Evolutionary conservation across 148 eudicot species (phyloP).

Genomic region (Rhododendron ferrugineum): DNA sequence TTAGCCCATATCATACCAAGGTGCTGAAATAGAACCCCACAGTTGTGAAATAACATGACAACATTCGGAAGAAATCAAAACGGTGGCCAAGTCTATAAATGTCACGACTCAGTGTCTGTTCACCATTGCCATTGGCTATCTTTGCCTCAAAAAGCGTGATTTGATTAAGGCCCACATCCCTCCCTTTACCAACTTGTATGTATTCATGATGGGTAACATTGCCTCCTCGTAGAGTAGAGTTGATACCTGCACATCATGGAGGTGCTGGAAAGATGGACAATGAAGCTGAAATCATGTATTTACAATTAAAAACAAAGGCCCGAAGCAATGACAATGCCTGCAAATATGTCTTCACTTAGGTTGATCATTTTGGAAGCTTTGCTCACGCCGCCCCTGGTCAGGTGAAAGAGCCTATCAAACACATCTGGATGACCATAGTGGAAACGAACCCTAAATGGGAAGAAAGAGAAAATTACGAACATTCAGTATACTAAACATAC

Average conservation of each 20-base stretch:
- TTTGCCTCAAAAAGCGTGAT: slow-evolving; percentile 68
- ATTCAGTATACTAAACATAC: background rate
- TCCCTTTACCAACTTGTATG: slow-evolving; percentile 76
- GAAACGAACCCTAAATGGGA: slow-evolving; percentile 50
- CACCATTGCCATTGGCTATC: slow-evolving; percentile 70
- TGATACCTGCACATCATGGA: slow-evolving; percentile 37
- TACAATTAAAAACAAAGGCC: background rate
- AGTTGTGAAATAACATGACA: slow-evolving; percentile 61
- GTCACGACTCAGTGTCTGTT: slow-evolving; percentile 67
- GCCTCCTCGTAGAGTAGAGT: slow-evolving; percentile 73
- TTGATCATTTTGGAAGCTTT: slow-evolving; percentile 62
- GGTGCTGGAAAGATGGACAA: background rate
- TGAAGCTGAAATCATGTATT: background rate
- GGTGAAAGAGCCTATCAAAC: slow-evolving; percentile 62
- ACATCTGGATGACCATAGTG: slow-evolving; percentile 81
- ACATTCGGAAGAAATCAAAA: slow-evolving; percentile 69
- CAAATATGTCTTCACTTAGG: slow-evolving; percentile 73
- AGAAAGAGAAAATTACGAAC: slow-evolving; percentile 6
- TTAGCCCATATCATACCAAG: slow-evolving; percentile 31
- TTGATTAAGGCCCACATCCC: slow-evolving; percentile 72
- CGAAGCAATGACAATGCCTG: slow-evolving; percentile 31
- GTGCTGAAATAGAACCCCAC: slow-evolving; percentile 60
- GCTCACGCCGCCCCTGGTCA: slow-evolving; percentile 68
- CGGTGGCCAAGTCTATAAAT: slow-evolving; percentile 68
- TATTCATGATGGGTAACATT: slow-evolving; percentile 74